Conservation (phyloP, 2,329 filamentous ascomycete species). For the Fusarium armeniacum region DNA sequence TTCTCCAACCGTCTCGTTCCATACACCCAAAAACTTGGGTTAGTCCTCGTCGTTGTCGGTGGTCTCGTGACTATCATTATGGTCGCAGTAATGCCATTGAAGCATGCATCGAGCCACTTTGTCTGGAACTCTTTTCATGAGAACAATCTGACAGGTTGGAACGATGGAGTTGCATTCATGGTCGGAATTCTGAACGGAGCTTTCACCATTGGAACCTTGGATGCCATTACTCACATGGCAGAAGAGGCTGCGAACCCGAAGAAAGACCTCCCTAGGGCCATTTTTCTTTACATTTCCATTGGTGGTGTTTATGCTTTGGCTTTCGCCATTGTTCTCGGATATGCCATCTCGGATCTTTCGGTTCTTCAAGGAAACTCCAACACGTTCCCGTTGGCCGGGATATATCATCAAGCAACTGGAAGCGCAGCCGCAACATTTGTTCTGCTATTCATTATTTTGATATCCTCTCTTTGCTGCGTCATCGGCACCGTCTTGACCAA, state of each 20-base stretch:
- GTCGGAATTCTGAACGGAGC: constrained; percentile 46
- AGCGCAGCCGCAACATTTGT: constrained; percentile 42
- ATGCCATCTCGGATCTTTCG: constrained; percentile 45
- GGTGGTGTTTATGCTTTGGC: constrained; percentile 45
- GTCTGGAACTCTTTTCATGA: constrained; percentile 46
- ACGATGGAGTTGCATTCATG: constrained; percentile 48
- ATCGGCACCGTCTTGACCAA: constrained; percentile 47
- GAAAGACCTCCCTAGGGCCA: constrained; percentile 39
- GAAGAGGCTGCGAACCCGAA: constrained; percentile 44
- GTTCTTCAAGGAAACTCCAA: constrained; percentile 45
- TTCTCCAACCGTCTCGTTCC: constrained; percentile 47
- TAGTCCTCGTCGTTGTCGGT: constrained; percentile 42
- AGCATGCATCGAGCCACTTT: constrained; percentile 41
- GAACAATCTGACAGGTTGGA: constrained; percentile 48
- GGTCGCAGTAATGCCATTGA: constrained; percentile 41
- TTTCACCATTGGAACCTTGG: constrained; percentile 46
- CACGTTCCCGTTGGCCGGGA: constrained; percentile 43
- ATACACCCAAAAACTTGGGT: constrained; percentile 45
- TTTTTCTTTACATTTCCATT: constrained; percentile 46
- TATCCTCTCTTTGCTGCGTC: constrained; percentile 44
- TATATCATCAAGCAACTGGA: constrained; percentile 45
- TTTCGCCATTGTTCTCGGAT: constrained; percentile 43
- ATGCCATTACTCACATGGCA: constrained; percentile 48
- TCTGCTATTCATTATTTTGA: constrained; percentile 46
- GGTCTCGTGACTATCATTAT: constrained; percentile 46